Conservation (phyloP, 176 grass and related monocot genomes). For the Ensete glaucum region DNA sequence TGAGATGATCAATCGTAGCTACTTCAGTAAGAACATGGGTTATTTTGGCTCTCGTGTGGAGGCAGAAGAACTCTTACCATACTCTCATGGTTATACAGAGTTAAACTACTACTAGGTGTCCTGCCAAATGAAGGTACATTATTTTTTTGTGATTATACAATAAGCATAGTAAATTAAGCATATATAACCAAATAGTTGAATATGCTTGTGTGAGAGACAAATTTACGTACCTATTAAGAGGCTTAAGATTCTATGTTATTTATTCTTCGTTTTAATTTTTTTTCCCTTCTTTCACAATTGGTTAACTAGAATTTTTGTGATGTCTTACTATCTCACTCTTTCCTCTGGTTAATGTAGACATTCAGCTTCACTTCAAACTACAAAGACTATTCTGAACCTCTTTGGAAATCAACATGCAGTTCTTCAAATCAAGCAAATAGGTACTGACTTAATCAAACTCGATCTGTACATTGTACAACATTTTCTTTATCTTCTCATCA, state of each 20-base stretch:
- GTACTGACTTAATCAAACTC: not conserved
- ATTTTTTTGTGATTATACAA: not conserved
- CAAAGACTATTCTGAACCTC: not conserved
- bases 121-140: not conserved
- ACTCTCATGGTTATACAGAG: conserved; percentile 61
- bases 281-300: no score
- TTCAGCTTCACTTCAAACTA: not conserved
- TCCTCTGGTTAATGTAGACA: not conserved
- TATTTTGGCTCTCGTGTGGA: conserved; percentile 56
- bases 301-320: not conserved
- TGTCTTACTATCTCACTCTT: not conserved
- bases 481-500: not conserved
- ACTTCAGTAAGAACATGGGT: conserved; percentile 37
- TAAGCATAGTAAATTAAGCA: not conserved
- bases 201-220: not conserved
- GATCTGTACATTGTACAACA: no score
- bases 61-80: conserved; percentile 56
- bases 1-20: conserved; percentile 47
- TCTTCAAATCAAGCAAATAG: not conserved
- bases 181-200: not conserved
- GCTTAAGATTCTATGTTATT: no score
- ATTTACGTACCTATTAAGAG: no score
- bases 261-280: no score
- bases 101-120: conserved; percentile 59
- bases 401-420: not conserved